Base-by-base conservation (phyloP, 75 land plant genomes). In the Picea glauca region DNA sequence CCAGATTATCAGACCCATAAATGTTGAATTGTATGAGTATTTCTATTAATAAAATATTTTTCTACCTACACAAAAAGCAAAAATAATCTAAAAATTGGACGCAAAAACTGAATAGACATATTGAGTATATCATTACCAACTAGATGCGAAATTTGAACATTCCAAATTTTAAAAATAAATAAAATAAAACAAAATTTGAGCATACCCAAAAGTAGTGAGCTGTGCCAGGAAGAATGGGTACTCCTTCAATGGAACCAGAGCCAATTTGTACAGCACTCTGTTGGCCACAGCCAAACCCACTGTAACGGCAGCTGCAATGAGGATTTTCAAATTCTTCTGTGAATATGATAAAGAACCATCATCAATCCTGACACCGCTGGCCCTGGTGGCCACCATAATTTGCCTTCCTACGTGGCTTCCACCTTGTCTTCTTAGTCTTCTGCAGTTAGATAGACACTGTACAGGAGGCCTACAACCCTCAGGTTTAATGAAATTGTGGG, bases 191-290 rank as follows among this genome's bases (percentile, higher is more conserved):
- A 33, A 58, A 83, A 74, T 73, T 32, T 31, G 46, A 75, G 66
- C 72, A 18, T 92, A 94, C 93, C 94, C 92, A 74, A 96, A 83
- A 11, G 99, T 96, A 59, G 81, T 94, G 64, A 96, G 23, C 72
- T 95, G 98, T 31, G 99, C 99, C 77, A 94, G 58, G 77, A 96
- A 94, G 81, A 96, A 91, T n/a, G 99, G 99, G 76, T 89, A 94
- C 13, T 88, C 59, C 75, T 87, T 88, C 83, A 96, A 64, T 30
- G 99, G 98, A 26, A 96, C 93, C 21, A 96, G 90, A 14, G 99
- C 98, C 78, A 96, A 92, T 81, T 94, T 96, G 79, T 94, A 96
- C 20, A 96, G 81, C 32, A 96, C 88, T 73, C 92, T 90, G 81
- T 94, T 96, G 54, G 86, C 82, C 23, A 92, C 88, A 5, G 99